Evolutionary conservation across 75 land plant genomes (phyloP), one percentile per base, ranked within the genome.

Genomic region (Adiantum capillusveneris): DNA sequence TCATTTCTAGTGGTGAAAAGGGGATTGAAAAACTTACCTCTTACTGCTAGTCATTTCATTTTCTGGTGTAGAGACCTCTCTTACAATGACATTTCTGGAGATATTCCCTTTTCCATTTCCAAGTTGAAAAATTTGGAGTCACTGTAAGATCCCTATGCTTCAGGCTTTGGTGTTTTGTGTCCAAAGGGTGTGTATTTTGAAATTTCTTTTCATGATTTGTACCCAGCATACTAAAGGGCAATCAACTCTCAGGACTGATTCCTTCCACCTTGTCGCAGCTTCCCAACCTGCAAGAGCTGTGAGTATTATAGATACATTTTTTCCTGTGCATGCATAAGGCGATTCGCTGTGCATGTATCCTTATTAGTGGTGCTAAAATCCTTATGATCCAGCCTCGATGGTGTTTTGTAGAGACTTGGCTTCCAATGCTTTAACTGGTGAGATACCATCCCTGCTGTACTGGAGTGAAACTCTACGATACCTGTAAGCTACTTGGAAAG

Each of bases 381-480:
- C 31, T 57, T 25, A 28, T 25, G 27, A n/a, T 17, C 16, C 41
- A 43, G 11, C 17, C 11, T 34, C 24, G 25, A 6, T 13, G 29
- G 43, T 9, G 0, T 54, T 58, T 1, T 64, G 19, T 36, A 86
- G 90, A 31, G 85, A 86, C 62, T 72, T 86, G 55, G 86, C 90
- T 39, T 66, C 64, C 24, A 86, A 86, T 65, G 80, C 77, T 51
- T 75, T 86, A 12, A 70, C 71, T 1, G 90, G 90, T 16, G 90
- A 86, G 17, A 86, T 82, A 27, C 90, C 90, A 20, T 74, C 83
- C 20, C 56, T 86, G 0, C 57, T 86, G 1, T 86, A 79, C 46
- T 86, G 90, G 90, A 86, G 84, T 80, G 90, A 86, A 78, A 83
- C 82, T 2, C 44, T 86, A 65, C 86, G 82, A 48, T 86, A 82